A percentile compares a stretch with the other conserved stretches of the same genome.
Evolutionary conservation across 106 monocot species (phyloP).

Genomic region (Cymbidium sinense): DNA sequence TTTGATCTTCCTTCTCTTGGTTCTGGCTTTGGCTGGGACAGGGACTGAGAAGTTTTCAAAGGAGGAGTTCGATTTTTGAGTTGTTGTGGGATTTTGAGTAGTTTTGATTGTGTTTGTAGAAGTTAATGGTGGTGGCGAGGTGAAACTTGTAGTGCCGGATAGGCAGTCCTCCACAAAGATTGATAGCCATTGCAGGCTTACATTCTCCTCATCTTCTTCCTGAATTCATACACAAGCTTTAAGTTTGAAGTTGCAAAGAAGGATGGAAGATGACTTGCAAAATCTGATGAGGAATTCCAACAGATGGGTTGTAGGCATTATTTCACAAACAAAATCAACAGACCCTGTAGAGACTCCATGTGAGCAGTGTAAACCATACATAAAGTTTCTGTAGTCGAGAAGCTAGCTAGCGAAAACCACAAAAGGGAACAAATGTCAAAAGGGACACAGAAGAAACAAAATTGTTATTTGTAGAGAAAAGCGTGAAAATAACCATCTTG

Average conservation of each 20-base stretch:
- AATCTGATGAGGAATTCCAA: not conserved
- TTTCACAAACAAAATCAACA: not conserved
- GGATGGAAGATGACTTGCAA: too few species aligned
- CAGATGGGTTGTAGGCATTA: too few species aligned
- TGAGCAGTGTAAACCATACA: too few species aligned
- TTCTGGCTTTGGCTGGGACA: constrained; percentile 20
- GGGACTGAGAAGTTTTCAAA: not conserved
- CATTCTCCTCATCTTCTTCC: constrained; percentile 27
- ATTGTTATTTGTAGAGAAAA: not conserved
- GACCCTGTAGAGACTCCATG: too few species aligned
- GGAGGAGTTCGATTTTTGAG: not conserved
- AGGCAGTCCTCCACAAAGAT: constrained; percentile 61
- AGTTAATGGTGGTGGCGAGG: not conserved
- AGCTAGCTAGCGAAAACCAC: not conserved
- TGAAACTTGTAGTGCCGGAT: constrained; percentile 19
- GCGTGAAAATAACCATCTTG: too few species aligned
- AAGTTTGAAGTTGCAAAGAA: not conserved
- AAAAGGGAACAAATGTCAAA: not conserved
- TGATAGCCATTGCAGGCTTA: constrained; percentile 52
- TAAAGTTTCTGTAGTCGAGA: too few species aligned
- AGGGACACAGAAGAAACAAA: not conserved
- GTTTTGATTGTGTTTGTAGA: not conserved
- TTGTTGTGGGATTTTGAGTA: constrained; percentile 2
- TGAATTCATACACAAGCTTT: not conserved
- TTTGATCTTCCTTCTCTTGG: constrained; percentile 19